phyloP scores from a whole-genome alignment of 129 eudicot genomes.

The Tagetes patula region DNA sequence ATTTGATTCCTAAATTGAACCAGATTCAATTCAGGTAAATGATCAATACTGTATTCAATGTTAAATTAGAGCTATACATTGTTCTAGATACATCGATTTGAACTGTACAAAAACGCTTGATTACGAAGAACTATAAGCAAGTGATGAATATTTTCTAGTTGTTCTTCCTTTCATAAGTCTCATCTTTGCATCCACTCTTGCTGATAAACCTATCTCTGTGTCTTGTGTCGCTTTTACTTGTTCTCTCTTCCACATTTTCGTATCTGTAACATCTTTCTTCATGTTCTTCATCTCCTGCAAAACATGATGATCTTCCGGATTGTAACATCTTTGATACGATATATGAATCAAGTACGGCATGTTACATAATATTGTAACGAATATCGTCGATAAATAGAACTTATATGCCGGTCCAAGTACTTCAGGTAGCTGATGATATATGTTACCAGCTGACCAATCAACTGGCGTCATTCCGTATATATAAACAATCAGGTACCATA shows the following conservation, averaged over 20 bases:
- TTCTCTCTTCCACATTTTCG: conserved; percentile 59
- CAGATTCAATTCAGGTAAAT: neutral
- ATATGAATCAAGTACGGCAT: conserved; percentile 50
- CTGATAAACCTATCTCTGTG: conserved; percentile 62
- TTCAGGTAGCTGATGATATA: conserved; percentile 43
- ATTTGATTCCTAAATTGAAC: neutral
- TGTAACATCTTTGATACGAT: conserved; percentile 46
- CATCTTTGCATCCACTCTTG: conserved; percentile 70
- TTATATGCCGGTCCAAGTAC: conserved; percentile 49
- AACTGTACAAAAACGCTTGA: conserved; percentile 1
- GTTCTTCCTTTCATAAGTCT: conserved; percentile 42
- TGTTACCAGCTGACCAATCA: conserved; percentile 34
- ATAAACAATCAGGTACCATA: conserved; percentile 55
- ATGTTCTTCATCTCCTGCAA: conserved; percentile 57
- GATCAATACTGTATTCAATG: neutral
- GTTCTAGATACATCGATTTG: neutral
- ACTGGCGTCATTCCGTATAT: conserved; percentile 47
- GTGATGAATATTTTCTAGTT: conserved; percentile 41
- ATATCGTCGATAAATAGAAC: conserved; percentile 46
- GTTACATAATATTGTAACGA: conserved; percentile 48
- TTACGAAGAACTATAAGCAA: conserved; percentile 24
- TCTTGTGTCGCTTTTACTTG: conserved; percentile 42
- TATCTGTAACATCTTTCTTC: conserved; percentile 44
- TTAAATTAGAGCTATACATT: neutral
- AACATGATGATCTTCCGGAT: conserved; percentile 69